These are phyloP conservation scores for Fusarium albidum DNA, from an alignment of 2,329 filamentous ascomycete genomes.

Conservation along the genomic window DNA sequence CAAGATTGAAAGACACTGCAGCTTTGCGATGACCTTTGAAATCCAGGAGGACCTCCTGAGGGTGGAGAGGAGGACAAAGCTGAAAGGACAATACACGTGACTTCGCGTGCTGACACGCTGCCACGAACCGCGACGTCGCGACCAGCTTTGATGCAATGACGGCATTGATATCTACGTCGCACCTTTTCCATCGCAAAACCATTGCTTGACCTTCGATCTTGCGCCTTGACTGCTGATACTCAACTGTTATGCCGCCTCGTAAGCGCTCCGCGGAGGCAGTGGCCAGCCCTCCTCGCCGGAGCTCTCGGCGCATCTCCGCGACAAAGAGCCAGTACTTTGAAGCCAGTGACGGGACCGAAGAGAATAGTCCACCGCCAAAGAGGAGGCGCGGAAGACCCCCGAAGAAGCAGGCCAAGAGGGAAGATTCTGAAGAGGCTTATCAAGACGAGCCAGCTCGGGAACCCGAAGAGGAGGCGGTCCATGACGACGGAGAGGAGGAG, in stretches of 20 bases:
- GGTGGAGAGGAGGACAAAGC: too few species aligned
- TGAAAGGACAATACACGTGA: too few species aligned
- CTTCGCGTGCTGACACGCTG: slow-evolving; percentile 28
- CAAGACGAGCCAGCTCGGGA: slow-evolving; percentile 38
- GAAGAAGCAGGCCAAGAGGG: slow-evolving; percentile 33
- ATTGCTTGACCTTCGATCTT: not conserved
- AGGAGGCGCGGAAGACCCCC: slow-evolving; percentile 41
- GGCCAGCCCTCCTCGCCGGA: slow-evolving; percentile 48
- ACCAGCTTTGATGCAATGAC: slow-evolving; percentile 31
- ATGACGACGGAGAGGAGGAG: slow-evolving; percentile 43
- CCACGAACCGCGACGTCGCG: slow-evolving; percentile 37
- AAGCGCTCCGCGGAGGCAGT: slow-evolving; percentile 48
- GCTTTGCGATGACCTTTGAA: too few species aligned
- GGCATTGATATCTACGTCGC: slow-evolving; percentile 22
- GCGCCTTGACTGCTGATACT: not conserved
- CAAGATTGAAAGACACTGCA: too few species aligned
- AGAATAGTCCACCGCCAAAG: slow-evolving; percentile 37
- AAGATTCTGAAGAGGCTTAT: slow-evolving; percentile 40
- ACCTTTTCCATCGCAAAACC: not conserved
- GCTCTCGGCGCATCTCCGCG: slow-evolving; percentile 56
- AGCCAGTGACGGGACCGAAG: slow-evolving; percentile 31
- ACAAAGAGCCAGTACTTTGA: slow-evolving; percentile 64
- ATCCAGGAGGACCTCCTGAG: not conserved
- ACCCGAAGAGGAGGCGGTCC: slow-evolving; percentile 38
- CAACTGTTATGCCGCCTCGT: slow-evolving; percentile 46